These are phyloP conservation scores for Citrullus mucosospermus DNA, from an alignment of 306 rosid genomes.

Conservation along the genomic window DNA sequence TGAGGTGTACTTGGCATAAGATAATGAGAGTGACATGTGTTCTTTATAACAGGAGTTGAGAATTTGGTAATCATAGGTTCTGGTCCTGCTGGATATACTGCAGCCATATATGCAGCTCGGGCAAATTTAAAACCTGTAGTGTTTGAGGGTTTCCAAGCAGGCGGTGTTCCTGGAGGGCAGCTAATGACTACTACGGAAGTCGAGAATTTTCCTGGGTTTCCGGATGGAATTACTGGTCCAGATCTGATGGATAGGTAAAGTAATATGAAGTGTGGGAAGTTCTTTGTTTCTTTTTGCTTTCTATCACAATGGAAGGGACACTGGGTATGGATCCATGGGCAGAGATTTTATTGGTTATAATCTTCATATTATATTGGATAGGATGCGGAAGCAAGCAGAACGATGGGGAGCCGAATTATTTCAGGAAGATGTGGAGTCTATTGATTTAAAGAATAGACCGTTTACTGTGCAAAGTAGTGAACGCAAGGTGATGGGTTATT, in stretches of 20 bases:
- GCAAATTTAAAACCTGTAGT: slow-evolving; percentile 93
- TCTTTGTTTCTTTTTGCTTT: neutral
- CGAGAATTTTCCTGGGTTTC: slow-evolving; percentile 94
- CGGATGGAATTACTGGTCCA: slow-evolving; percentile 90
- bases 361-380: slow-evolving; percentile 9
- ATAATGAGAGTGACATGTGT: neutral
- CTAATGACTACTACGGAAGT: slow-evolving; percentile 96
- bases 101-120: slow-evolving; percentile 89
- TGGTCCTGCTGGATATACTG: slow-evolving; percentile 92
- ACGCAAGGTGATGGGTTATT: slow-evolving; percentile 63
- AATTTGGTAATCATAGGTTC: slow-evolving; percentile 82
- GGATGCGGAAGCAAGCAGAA: slow-evolving; percentile 66
- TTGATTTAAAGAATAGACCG: slow-evolving; percentile 64
- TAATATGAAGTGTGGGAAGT: slow-evolving; percentile 1
- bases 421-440: slow-evolving; percentile 82
- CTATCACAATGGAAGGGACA: neutral
- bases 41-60: slow-evolving; percentile 40
- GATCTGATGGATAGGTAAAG: slow-evolving; percentile 87
- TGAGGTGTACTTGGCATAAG: neutral
- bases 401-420: slow-evolving; percentile 93
- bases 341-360: neutral
- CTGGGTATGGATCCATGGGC: neutral
- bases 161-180: slow-evolving; percentile 96
- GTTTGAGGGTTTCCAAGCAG: slow-evolving; percentile 83
- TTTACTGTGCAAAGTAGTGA: slow-evolving; percentile 85